These are phyloP conservation scores for Phytophthora sansomeana DNA, from an alignment of 352 stramenopile species.

Conservation along the genomic window DNA sequence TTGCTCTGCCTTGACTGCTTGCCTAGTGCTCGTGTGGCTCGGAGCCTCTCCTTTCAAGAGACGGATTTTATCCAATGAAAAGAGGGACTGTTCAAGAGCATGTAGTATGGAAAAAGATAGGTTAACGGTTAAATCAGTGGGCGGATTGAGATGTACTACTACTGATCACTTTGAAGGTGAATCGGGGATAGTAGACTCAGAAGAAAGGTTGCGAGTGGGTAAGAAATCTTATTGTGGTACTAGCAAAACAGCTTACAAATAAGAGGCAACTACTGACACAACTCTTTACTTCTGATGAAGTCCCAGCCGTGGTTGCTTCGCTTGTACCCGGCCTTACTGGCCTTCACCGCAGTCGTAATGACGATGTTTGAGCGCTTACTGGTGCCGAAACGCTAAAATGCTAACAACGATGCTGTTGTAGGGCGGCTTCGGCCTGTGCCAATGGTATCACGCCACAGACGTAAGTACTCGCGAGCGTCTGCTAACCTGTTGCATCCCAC, in stretches of 20 bases:
- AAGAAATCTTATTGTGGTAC: too few relatives aligned
- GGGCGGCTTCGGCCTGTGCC: conserved; percentile 49
- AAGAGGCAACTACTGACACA: conserved; percentile 4
- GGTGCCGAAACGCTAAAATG: neutral
- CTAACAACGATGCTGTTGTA: conserved; percentile 20
- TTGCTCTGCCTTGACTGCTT: conserved; percentile 22
- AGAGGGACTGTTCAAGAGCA: too few relatives aligned
- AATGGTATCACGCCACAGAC: conserved; percentile 65
- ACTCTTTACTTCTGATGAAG: conserved; percentile 5
- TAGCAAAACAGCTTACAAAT: neutral
- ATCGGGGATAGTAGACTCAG: too few relatives aligned
- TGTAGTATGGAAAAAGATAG: too few relatives aligned
- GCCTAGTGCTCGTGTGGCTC: neutral
- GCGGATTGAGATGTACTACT: too few relatives aligned
- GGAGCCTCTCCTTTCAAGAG: conserved; percentile 19
- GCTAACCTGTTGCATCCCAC: neutral
- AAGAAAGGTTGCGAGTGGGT: too few relatives aligned
- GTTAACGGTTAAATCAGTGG: too few relatives aligned
- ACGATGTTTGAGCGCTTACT: neutral
- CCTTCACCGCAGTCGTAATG: conserved; percentile 32
- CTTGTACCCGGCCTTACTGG: conserved; percentile 49
- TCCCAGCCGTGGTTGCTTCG: conserved; percentile 21
- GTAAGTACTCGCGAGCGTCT: conserved; percentile 26
- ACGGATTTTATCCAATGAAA: too few relatives aligned
- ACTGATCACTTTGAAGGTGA: too few relatives aligned